Evolutionary conservation across 192 early-diverging fungal genomes (phyloP).

Genomic region (Coemansia sp.): DNA sequence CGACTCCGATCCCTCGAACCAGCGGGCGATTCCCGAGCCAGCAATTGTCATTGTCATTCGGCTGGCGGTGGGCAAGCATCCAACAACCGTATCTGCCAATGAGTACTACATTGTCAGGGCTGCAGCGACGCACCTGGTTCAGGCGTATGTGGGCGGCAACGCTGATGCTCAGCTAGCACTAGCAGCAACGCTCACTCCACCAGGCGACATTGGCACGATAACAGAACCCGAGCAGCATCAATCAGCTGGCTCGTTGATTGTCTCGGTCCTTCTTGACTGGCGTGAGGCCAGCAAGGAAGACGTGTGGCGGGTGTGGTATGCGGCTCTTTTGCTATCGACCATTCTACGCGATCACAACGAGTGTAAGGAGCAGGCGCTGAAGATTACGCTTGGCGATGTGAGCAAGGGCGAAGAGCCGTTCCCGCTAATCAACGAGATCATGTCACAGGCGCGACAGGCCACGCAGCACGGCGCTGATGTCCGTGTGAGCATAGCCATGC

Average conservation of each 20-base stretch:
- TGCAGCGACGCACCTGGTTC: slow-evolving; percentile 80
- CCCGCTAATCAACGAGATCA: slow-evolving; percentile 85
- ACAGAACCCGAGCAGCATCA: slow-evolving; percentile 45
- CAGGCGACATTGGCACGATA: slow-evolving; percentile 27
- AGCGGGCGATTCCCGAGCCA: slow-evolving; percentile 64
- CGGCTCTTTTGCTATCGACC: slow-evolving; percentile 77
- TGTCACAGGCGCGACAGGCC: slow-evolving; percentile 62
- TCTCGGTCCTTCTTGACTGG: slow-evolving; percentile 79
- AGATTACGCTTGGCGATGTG: slow-evolving; percentile 73
- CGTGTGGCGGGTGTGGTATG: slow-evolving; percentile 88
- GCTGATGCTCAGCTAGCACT: slow-evolving; percentile 84
- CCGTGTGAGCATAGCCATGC: slow-evolving; percentile 73
- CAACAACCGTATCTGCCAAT: slow-evolving; percentile 40
- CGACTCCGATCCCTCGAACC: slow-evolving; percentile 14
- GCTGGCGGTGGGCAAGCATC: slow-evolving; percentile 66
- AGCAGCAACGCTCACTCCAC: slow-evolving; percentile 79
- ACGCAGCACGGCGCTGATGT: slow-evolving; percentile 64
- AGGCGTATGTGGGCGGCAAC: slow-evolving; percentile 80
- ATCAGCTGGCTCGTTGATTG: slow-evolving; percentile 86
- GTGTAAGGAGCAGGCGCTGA: slow-evolving; percentile 76
- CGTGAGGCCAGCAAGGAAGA: slow-evolving; percentile 63
- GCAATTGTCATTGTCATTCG: slow-evolving; percentile 80
- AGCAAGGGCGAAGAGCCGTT: slow-evolving; percentile 74
- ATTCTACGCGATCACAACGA: slow-evolving; percentile 70
- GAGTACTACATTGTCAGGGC: slow-evolving; percentile 74